Base-by-base conservation (phyloP, 306 rosid species). In the Lithocarpus polystachyus region DNA sequence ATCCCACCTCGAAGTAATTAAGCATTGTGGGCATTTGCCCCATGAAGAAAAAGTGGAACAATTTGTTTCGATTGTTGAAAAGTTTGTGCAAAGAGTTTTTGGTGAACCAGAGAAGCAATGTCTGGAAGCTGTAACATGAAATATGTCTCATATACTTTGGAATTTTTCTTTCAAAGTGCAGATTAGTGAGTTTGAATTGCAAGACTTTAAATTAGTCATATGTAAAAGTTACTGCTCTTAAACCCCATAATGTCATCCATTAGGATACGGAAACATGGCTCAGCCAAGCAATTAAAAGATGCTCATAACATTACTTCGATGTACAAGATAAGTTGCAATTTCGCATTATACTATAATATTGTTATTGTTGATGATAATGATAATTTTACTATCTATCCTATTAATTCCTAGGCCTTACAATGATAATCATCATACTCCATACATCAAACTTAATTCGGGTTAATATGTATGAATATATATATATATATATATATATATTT, bases 21-120 rank as follows among this genome's bases (percentile, higher is more conserved):
- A 91, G 81, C 88, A 86, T 6, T 92, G 97, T 57, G 99, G 99
- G 26, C 99, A 94, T 88, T 79, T 92, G 78, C 97, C 97, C 8
- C 97, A 92, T 22, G 97, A 94, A 89, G 99, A 94, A 87, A 94
- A 91, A 80, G 89, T 84, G 76, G 89, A 91, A 18, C 97, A 92
- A 74, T 92, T 94, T 79, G 71, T 89, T 56, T 83, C 92, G 57
- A 60, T 90, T 57, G 97, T 91, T 83, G 88, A 91, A 76, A 94
- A 82, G 81, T 94, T 94, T 85, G 85, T 92, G 60, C 86, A 71
- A 2, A 86, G 65, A 56, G 74, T 86, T 83, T 85, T 87, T 24
- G 76, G 72, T 29, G 82, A 79, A 70, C 78, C 88, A 43, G 78
- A 57, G 20, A 62, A 90, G 82, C 90, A 82, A 71, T 53, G 31